These are phyloP conservation scores for Fusarium coffeatum DNA, from an alignment of 2,329 filamentous ascomycete species.

Conservation along the genomic window DNA sequence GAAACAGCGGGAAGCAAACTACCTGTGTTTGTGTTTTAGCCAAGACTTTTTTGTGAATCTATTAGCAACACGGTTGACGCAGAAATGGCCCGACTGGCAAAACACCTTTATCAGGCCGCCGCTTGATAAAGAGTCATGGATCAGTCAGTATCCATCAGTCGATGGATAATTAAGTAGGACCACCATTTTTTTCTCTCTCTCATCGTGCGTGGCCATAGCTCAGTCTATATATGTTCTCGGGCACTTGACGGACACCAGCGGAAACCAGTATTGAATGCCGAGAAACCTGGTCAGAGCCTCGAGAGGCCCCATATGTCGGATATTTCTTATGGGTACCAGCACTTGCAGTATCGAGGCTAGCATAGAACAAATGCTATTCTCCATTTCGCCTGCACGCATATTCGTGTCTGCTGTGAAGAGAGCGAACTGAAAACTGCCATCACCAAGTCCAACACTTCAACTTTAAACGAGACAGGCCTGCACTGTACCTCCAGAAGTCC, in stretches of 20 bases:
- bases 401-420: neutral
- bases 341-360: neutral
- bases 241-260: neutral
- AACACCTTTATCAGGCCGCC: neutral
- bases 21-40: slow-evolving; percentile 24
- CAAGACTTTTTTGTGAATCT: slow-evolving; percentile 17
- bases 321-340: neutral
- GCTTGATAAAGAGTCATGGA: slow-evolving; percentile 9
- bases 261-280: slow-evolving; percentile 11
- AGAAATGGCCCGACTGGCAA: slow-evolving; percentile 24
- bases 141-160: slow-evolving; percentile 6
- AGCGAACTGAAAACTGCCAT: neutral
- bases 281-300: neutral
- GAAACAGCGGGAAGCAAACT: slow-evolving; percentile 30
- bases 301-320: neutral
- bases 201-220: slow-evolving; percentile 12
- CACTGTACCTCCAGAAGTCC: slow-evolving; percentile 6
- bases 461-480: neutral
- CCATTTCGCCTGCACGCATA: neutral
- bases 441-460: neutral
- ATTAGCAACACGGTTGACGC: slow-evolving; percentile 17
- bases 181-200: neutral
- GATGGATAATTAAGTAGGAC: neutral
- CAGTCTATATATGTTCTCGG: slow-evolving; percentile 14
- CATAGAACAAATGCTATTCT: neutral